Conservation (phyloP, 1,284 basidiomycete genomes). For the Trichosporon sp. region DNA sequence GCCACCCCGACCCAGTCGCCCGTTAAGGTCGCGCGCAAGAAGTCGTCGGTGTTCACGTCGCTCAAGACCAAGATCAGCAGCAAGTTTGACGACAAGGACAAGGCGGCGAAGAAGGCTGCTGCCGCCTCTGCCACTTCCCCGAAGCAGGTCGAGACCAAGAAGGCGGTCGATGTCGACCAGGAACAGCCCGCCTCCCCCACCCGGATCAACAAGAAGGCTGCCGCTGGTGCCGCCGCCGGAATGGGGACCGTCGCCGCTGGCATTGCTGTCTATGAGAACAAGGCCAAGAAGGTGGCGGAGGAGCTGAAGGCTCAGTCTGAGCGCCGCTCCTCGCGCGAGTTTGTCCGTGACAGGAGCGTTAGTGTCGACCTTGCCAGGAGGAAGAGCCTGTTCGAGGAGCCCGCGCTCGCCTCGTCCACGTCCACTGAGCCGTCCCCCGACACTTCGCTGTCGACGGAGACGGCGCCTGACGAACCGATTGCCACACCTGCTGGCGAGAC, state of each 20-base stretch:
- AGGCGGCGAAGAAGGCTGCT: conserved; percentile 1
- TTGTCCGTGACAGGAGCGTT: conserved; percentile 3
- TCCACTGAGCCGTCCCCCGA: neutral
- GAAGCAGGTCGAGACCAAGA: neutral
- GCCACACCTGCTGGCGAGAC: conserved; percentile 1
- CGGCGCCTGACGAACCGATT: conserved; percentile 4
- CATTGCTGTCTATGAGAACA: conserved; percentile 10
- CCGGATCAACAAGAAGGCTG: conserved; percentile 1
- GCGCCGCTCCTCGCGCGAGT: neutral
- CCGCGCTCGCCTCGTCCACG: neutral
- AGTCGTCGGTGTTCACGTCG: conserved; percentile 15
- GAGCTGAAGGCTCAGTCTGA: conserved; percentile 3
- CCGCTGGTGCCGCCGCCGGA: neutral
- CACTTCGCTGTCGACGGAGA: conserved; percentile 1
- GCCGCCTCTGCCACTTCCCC: neutral
- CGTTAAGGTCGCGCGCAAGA: conserved; percentile 19
- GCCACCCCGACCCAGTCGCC: conserved; percentile 11
- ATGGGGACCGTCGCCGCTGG: conserved; percentile 1
- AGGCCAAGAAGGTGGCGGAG: conserved; percentile 16
- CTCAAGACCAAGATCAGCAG: conserved; percentile 16
- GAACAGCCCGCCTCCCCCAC: neutral
- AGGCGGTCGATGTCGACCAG: neutral
- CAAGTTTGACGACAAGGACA: conserved; percentile 19
- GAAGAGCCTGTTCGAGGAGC: conserved; percentile 18
- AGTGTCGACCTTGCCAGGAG: conserved; percentile 16